phyloP scores from a whole-genome alignment of 306 rosid species.

The Vigna reflexopilosa region DNA sequence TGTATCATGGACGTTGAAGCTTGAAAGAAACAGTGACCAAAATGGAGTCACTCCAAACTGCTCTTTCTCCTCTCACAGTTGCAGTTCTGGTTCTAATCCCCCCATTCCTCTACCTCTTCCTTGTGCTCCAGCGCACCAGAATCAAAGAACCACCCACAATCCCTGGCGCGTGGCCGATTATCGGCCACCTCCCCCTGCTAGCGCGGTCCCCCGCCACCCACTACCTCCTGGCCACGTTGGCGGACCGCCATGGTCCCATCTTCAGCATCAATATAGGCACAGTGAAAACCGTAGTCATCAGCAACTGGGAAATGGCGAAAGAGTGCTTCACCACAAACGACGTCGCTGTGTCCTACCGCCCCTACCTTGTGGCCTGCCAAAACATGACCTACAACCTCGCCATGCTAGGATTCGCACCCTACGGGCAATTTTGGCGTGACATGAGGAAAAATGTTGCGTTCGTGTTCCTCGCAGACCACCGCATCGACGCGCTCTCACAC shows the following conservation, averaged over 20 bases:
- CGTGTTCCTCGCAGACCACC: conserved; percentile 18
- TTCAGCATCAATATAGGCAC: conserved; percentile 25
- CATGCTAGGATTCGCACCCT: conserved; percentile 35
- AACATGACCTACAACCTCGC: conserved; percentile 32
- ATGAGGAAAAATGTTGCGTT: neutral
- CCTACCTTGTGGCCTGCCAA: neutral
- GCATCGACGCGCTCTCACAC: neutral
- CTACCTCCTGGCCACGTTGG: conserved; percentile 3
- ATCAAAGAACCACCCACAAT: conserved; percentile 9
- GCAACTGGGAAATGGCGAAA: conserved; percentile 19
- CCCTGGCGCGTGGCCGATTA: conserved; percentile 27
- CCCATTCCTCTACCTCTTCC: neutral
- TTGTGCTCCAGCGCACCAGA: neutral
- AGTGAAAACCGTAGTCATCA: neutral
- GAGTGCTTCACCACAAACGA: conserved; percentile 36
- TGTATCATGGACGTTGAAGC: too few species aligned
- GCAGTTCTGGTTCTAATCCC: neutral
- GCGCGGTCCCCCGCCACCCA: neutral
- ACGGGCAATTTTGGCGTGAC: conserved; percentile 34
- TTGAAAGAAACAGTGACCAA: too few species aligned
- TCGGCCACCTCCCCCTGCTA: conserved; percentile 29
- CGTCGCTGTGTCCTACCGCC: neutral
- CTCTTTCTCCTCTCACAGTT: neutral
- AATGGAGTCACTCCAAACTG: neutral
- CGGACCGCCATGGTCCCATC: conserved; percentile 11